Conservation (phyloP, 371 early-diverging fungal genomes). For the Rhizopus delemar region DNA sequence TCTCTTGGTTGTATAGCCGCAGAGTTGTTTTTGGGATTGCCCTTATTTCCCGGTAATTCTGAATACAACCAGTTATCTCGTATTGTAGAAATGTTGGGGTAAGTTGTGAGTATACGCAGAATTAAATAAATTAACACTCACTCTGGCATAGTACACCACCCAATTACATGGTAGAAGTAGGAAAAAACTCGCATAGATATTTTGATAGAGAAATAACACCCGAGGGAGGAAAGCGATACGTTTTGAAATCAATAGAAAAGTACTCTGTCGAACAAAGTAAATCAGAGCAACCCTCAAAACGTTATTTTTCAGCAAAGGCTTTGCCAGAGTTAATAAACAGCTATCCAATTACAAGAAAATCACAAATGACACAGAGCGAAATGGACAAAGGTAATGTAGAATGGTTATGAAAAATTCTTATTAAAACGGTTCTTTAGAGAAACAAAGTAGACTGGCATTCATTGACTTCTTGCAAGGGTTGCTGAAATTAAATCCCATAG, state of each 20-base stretch:
- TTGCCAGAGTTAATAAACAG: slow-evolving; percentile 82
- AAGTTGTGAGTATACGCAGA: slow-evolving; percentile 6
- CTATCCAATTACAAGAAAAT: slow-evolving; percentile 81
- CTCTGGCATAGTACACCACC: slow-evolving; percentile 67
- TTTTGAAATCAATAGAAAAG: slow-evolving; percentile 79
- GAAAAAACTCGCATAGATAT: slow-evolving; percentile 81
- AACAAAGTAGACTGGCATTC: slow-evolving; percentile 67
- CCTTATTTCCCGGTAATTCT: slow-evolving; percentile 95
- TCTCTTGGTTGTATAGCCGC: slow-evolving; percentile 97
- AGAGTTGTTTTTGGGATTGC: slow-evolving; percentile 91
- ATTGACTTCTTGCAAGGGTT: slow-evolving; percentile 91
- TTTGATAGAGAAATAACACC: slow-evolving; percentile 63
- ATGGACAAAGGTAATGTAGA: slow-evolving; percentile 68
- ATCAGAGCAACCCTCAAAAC: slow-evolving; percentile 86
- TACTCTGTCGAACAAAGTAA: slow-evolving; percentile 77
- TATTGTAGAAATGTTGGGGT: slow-evolving; percentile 90
- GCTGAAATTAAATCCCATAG: slow-evolving; percentile 87
- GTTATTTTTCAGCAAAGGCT: slow-evolving; percentile 83
- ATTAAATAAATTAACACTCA: background rate
- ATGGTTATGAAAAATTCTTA: background rate
- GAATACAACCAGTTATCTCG: slow-evolving; percentile 92
- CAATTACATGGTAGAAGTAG: slow-evolving; percentile 88
- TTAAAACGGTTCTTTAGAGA: slow-evolving; percentile 55
- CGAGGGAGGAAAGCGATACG: slow-evolving; percentile 59
- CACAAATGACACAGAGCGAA: slow-evolving; percentile 63